phyloP scores from a whole-genome alignment of 23 red algal species.

The Gracilaria caudata region DNA sequence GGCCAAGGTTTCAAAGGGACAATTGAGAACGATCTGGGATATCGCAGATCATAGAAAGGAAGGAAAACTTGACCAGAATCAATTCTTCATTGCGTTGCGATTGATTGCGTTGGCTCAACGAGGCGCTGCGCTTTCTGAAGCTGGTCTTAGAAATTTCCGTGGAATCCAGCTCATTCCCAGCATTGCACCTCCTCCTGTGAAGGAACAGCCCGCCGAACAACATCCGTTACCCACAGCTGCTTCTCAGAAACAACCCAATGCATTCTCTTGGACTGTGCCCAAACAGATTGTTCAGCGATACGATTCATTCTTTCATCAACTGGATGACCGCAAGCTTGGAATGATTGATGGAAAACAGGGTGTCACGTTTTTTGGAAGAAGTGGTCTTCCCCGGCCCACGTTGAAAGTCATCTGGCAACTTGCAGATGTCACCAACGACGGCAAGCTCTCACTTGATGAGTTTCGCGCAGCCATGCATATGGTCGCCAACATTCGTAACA shows the following conservation, averaged over 20 bases:
- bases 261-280: constrained; percentile 74
- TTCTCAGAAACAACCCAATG: neutral
- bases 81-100: constrained; percentile 96
- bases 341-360: constrained; percentile 66
- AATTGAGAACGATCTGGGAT: constrained; percentile 86
- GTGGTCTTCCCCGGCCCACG: constrained; percentile 73
- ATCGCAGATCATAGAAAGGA: constrained; percentile 83
- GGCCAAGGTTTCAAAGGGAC: constrained; percentile 62
- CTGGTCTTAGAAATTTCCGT: constrained; percentile 85
- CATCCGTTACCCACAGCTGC: neutral
- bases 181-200: constrained; percentile 58
- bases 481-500: constrained; percentile 65
- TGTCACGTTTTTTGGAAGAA: constrained; percentile 75
- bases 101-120: constrained; percentile 93
- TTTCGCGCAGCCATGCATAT: constrained; percentile 92
- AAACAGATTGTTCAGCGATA: constrained; percentile 68
- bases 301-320: constrained; percentile 70
- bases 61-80: constrained; percentile 71
- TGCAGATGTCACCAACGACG: constrained; percentile 85
- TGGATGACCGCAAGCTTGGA: constrained; percentile 41
- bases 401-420: constrained; percentile 88
- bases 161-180: constrained; percentile 92
- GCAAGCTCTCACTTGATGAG: constrained; percentile 82
- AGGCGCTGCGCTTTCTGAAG: constrained; percentile 83
- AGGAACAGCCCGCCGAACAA: constrained; percentile 6